Conservation (phyloP, 768 basidiomycete genomes). For the Boletus edulis region DNA sequence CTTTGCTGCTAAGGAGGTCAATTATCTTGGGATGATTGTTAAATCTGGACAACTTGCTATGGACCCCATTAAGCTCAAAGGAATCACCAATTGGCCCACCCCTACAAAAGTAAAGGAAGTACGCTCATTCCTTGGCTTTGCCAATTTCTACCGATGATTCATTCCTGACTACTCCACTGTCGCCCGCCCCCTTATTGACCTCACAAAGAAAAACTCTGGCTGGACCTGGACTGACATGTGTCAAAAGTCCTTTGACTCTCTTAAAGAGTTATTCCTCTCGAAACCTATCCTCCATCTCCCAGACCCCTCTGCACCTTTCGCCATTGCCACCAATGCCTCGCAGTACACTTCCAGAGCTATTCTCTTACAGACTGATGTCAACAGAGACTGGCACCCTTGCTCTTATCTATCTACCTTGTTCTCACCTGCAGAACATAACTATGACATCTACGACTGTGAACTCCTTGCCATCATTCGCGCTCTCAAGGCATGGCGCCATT, state of each 20-base stretch:
- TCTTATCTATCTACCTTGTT: too few relatives aligned
- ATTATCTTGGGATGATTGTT: not conserved
- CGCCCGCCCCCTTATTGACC: not conserved
- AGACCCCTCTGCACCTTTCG: not conserved
- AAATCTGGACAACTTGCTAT: not conserved
- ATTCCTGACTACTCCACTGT: not conserved
- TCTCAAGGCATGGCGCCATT: too few relatives aligned
- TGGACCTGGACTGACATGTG: not conserved
- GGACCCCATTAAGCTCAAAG: not conserved
- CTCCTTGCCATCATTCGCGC: too few relatives aligned
- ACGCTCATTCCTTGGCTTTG: not conserved
- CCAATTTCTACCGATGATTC: not conserved
- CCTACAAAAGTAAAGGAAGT: not conserved
- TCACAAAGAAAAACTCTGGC: not conserved
- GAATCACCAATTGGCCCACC: not conserved
- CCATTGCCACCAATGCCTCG: not conserved
- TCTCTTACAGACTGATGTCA: too few relatives aligned
- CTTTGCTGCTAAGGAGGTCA: not conserved
- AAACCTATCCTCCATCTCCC: not conserved
- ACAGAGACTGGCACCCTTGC: too few relatives aligned
- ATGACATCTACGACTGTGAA: too few relatives aligned
- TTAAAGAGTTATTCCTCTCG: not conserved
- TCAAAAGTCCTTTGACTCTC: not conserved
- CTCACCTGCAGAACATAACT: too few relatives aligned
- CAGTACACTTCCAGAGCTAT: not conserved